These are phyloP conservation scores for Parietaria judaica DNA, from an alignment of 306 rosid species.

Conservation along the genomic window DNA sequence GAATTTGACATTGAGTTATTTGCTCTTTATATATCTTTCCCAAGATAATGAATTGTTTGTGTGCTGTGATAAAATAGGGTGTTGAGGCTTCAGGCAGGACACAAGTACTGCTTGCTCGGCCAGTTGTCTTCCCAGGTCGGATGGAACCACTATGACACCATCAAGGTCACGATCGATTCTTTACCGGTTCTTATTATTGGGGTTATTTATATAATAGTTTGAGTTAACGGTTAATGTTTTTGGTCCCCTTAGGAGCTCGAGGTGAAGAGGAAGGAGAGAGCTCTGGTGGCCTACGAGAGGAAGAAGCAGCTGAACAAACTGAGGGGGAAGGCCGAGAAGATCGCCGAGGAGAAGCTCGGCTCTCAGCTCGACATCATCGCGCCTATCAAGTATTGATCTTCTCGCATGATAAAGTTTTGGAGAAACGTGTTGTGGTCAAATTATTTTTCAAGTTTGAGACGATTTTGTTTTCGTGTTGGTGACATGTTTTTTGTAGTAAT, in stretches of 20 bases:
- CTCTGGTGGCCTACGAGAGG: slow-evolving; percentile 49
- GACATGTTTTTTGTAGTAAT: slow-evolving; percentile 2
- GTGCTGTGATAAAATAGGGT: slow-evolving; percentile 28
- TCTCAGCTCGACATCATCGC: slow-evolving; percentile 54
- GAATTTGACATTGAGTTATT: not conserved
- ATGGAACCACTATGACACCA: slow-evolving; percentile 33
- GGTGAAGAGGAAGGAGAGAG: slow-evolving; percentile 66
- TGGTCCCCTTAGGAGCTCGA: slow-evolving; percentile 46
- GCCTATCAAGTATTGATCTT: slow-evolving; percentile 52
- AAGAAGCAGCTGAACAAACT: slow-evolving; percentile 69
- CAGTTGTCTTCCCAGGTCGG: slow-evolving; percentile 62
- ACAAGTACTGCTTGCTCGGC: slow-evolving; percentile 55
- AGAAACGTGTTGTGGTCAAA: slow-evolving; percentile 12
- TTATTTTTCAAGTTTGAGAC: slow-evolving; percentile 17
- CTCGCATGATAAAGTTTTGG: slow-evolving; percentile 8
- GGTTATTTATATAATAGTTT: not conserved
- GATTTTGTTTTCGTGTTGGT: slow-evolving; percentile 5
- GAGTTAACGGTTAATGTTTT: too few species aligned
- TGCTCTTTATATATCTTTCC: not conserved
- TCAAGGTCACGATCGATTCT: slow-evolving; percentile 18
- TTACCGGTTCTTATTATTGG: not conserved
- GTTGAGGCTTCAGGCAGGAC: slow-evolving; percentile 76
- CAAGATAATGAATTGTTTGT: not conserved
- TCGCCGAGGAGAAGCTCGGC: slow-evolving; percentile 64
- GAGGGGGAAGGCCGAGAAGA: slow-evolving; percentile 55